Evolutionary conservation across 331 rosid species (phyloP).

Genomic region (Acacia pycnantha): DNA sequence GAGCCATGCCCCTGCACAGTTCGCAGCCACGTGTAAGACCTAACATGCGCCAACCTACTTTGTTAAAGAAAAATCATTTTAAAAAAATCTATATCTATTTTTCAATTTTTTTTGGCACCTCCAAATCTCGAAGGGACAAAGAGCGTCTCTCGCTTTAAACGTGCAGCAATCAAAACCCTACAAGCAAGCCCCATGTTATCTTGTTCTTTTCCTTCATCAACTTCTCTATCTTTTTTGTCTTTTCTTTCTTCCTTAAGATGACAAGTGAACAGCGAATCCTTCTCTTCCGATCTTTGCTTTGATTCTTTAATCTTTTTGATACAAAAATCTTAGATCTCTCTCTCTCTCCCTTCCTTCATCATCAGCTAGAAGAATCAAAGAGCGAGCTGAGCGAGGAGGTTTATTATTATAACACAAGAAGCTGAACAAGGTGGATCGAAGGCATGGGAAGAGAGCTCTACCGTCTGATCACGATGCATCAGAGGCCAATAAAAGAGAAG

Average conservation of each 20-base stretch:
- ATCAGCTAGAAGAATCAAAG: not conserved
- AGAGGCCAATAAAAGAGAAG: slow-evolving; percentile 30
- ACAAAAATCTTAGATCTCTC: slow-evolving; percentile 31
- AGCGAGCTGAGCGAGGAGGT: too few relatives aligned
- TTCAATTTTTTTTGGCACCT: slow-evolving; percentile 15
- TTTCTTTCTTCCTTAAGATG: slow-evolving; percentile 29
- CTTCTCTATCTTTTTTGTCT: not conserved
- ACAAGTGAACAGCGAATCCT: slow-evolving; percentile 30
- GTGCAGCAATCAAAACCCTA: slow-evolving; percentile 33
- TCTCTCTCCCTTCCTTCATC: not conserved
- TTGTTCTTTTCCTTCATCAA: slow-evolving; percentile 10
- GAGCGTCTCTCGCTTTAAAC: slow-evolving; percentile 27
- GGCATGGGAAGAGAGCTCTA: slow-evolving; percentile 45
- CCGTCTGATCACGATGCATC: slow-evolving; percentile 36
- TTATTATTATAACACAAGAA: not conserved
- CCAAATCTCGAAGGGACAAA: slow-evolving; percentile 24
- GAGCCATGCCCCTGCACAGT: not conserved
- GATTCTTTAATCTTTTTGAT: slow-evolving; percentile 14
- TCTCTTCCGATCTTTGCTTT: slow-evolving; percentile 24
- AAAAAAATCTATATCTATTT: not conserved
- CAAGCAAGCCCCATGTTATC: slow-evolving; percentile 40
- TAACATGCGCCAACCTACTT: not conserved
- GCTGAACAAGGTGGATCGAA: slow-evolving; percentile 49
- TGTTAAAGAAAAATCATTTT: not conserved
- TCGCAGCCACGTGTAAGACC: slow-evolving; percentile 14